Evolutionary conservation across 257 asterid genomes (phyloP).

Genomic region (Parsonsia alboflavescens): DNA sequence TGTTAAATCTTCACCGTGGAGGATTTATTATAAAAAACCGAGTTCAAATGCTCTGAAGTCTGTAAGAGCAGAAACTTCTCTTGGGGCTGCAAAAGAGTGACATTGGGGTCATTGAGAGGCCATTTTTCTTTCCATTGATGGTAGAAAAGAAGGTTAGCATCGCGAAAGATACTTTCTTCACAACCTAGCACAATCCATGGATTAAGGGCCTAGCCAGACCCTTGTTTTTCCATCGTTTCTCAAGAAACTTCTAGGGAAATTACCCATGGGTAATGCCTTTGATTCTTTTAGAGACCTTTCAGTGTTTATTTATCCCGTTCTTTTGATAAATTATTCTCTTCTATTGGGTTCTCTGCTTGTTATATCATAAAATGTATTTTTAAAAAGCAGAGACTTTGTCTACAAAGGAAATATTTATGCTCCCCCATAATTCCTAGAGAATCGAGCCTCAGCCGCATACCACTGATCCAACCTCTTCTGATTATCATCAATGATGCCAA

Average conservation of each 20-base stretch:
- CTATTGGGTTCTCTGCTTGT: neutral
- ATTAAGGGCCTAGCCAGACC: neutral
- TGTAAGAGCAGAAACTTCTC: neutral
- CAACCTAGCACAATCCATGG: neutral
- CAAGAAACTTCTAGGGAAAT: neutral
- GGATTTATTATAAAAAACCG: neutral
- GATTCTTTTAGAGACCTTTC: neutral
- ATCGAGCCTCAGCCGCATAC: neutral
- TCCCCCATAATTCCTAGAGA: neutral
- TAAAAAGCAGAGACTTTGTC: neutral
- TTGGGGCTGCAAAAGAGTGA: neutral
- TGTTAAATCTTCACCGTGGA: neutral
- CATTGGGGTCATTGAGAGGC: neutral
- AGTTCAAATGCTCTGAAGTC: neutral
- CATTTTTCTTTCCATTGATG: neutral
- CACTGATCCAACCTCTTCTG: too few species aligned
- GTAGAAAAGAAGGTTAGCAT: neutral
- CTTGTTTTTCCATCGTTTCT: neutral
- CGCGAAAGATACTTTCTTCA: neutral
- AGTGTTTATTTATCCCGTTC: neutral
- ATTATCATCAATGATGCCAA: too few species aligned
- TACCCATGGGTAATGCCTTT: too few species aligned
- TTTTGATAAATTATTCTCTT: neutral
- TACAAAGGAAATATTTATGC: neutral
- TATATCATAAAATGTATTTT: neutral